Base-by-base conservation (phyloP, 257 asterid species). In the Mentha longifolia region DNA sequence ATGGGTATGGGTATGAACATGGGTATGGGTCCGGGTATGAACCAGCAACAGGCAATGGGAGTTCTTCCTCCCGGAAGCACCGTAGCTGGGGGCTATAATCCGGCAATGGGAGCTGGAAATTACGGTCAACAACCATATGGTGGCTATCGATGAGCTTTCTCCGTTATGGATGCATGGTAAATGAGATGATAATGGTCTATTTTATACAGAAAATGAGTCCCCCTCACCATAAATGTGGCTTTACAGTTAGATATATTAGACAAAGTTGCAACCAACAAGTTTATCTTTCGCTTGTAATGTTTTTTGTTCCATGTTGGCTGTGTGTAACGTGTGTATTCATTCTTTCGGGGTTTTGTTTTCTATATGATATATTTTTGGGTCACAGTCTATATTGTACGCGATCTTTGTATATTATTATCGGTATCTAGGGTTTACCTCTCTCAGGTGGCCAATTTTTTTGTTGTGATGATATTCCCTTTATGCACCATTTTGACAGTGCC, bases 81-180 rank as follows among this genome's bases (percentile, higher is more conserved):
- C 54, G 66, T 79, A 70, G 87, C 91, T 16, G 88, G 88, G 68
- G 93, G 89, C 28, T 86, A 89, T 77, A 91, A 86, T 76, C 88
- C 88, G 49, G 78, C 74, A 76, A 85, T 79, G 87, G 96, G 98
- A 37, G 33, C 78, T n/a, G 91, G 92, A 61, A 84, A 80, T 64
- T 89, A 86, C 22, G 84, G 85, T 52, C 97, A 94, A 74, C 92
- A 83, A 54, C 89, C 89, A 33, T 84, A 89, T 58, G 89, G 92
- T 66, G 97, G 99, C 79, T 89, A 86, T 57, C 75, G 87, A 82
- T 89, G 85, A 87, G 63, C 42, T 8, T 7, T 42, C 12, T 42
- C 47, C 47, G 8, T 7, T 35, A 35, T 1, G 30, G 39, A 17
- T 28, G 17, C 28, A 22, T 4, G 67, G 59, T 49, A 51, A 42